These are phyloP conservation scores for Trichoderma semiorbis DNA, from an alignment of 2,329 filamentous ascomycete genomes.

Conservation along the genomic window DNA sequence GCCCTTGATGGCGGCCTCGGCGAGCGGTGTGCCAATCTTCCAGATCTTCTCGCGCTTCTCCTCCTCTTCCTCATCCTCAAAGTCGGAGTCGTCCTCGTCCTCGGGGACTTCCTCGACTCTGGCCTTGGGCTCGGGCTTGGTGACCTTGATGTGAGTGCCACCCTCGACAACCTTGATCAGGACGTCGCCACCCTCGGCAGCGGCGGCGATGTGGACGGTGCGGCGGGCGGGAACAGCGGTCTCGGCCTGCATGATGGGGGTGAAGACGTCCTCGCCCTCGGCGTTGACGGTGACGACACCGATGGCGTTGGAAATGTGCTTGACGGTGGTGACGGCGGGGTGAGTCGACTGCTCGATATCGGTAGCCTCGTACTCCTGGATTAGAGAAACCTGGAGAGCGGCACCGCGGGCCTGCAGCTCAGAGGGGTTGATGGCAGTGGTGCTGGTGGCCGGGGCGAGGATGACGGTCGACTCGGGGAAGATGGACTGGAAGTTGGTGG, in stretches of 20 bases:
- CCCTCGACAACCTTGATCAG: constrained; percentile 87
- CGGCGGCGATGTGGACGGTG: constrained; percentile 71
- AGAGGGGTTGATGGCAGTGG: constrained; percentile 84
- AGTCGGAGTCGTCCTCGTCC: constrained; percentile 61
- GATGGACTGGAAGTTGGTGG: constrained; percentile 70
- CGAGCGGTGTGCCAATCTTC: constrained; percentile 80
- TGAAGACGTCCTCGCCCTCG: constrained; percentile 67
- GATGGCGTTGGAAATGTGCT: constrained; percentile 83
- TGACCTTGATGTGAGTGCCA: constrained; percentile 86
- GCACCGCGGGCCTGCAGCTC: constrained; percentile 86
- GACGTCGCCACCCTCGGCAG: constrained; percentile 81
- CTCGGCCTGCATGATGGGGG: constrained; percentile 76
- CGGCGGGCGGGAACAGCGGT: constrained; percentile 87
- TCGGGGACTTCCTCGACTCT: constrained; percentile 64
- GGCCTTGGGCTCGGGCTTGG: constrained; percentile 76
- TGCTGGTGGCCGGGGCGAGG: constrained; percentile 75
- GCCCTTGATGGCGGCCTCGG: constrained; percentile 78
- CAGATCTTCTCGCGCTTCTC: constrained; percentile 87
- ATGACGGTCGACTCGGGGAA: constrained; percentile 80
- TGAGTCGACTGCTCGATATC: constrained; percentile 97
- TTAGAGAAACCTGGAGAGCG: constrained; percentile 89
- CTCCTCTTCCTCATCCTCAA: constrained; percentile 73
- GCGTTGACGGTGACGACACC: constrained; percentile 69
- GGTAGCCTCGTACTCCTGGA: constrained; percentile 88
- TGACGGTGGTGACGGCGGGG: constrained; percentile 88